These are phyloP conservation scores for Guillardia theta DNA, from an alignment of 78 protist species.

Conservation along the genomic window DNA sequence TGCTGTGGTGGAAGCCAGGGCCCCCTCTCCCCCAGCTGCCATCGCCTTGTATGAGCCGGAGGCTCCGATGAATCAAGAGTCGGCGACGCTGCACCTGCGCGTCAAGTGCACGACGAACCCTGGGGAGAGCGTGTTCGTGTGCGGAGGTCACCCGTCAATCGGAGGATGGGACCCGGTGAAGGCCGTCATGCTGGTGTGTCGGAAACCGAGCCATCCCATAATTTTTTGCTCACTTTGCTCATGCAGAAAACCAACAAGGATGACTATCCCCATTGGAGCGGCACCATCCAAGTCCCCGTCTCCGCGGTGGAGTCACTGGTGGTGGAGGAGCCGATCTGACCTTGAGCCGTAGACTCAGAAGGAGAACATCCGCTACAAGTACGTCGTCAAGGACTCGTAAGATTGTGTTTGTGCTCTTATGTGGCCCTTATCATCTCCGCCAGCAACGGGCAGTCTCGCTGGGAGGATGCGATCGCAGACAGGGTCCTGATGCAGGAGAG, in stretches of 20 bases:
- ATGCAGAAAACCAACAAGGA: background rate
- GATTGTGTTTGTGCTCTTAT: background rate
- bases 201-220: background rate
- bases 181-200: background rate
- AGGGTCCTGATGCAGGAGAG: too few species aligned
- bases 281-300: background rate
- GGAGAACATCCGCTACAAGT: background rate
- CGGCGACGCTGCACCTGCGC: background rate
- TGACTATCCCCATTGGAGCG: background rate
- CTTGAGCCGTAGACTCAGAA: background rate
- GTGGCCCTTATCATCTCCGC: background rate
- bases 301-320: background rate
- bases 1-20: too few species aligned
- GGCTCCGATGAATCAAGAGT: too few species aligned
- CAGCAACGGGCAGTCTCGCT: background rate
- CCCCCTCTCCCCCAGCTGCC: too few species aligned
- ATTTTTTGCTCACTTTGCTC: background rate
- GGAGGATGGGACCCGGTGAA: background rate
- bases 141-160: background rate
- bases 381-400: too few species aligned
- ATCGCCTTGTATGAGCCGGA: too few species aligned
- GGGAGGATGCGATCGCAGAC: background rate
- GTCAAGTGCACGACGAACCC: background rate
- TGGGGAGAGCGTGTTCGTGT: background rate
- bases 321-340: background rate